Percentiles rank a stretch among this genome's conserved stretches.
Conservation (phyloP, 2,329 filamentous ascomycete genomes). For the Tolypocladium ovalisporum region DNA sequence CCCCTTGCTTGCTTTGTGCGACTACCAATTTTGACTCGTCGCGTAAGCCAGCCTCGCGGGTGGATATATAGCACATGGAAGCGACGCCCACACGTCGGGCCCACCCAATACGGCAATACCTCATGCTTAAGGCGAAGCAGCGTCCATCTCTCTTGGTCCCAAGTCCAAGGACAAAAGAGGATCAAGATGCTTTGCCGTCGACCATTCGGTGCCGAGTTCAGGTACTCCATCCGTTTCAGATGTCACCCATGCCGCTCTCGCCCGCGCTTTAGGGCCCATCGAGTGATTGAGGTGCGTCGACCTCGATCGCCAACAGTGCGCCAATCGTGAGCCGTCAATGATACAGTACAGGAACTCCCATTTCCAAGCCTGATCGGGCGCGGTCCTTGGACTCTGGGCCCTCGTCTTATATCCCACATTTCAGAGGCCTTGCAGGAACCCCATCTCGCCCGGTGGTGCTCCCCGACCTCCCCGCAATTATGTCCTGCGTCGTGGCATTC, state of each 20-base stretch:
- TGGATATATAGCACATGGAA: neutral
- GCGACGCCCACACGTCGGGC: neutral
- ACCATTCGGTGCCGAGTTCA: neutral
- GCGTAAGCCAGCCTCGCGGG: neutral
- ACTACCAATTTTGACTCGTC: neutral
- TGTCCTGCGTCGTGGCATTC: slow-evolving; percentile 31
- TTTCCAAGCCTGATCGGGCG: slow-evolving; percentile 2
- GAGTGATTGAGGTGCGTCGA: neutral
- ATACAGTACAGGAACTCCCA: neutral
- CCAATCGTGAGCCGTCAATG: neutral
- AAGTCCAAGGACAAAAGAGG: neutral
- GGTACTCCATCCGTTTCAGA: neutral
- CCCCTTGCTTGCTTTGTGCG: neutral
- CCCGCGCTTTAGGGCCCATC: neutral
- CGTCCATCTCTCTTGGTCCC: neutral
- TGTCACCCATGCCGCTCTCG: neutral
- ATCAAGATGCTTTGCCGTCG: neutral
- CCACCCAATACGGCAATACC: neutral
- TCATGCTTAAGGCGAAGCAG: neutral
- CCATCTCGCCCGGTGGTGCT: neutral
- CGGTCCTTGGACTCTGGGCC: slow-evolving; percentile 2
- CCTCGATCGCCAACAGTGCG: neutral
- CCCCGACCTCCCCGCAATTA: slow-evolving; percentile 27
- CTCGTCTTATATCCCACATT: neutral
- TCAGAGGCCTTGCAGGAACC: neutral